Evolutionary conservation across 2,329 filamentous ascomycete species (phyloP), one percentile per base, ranked within the genome.

Genomic region (Aspergillus sp.): DNA sequence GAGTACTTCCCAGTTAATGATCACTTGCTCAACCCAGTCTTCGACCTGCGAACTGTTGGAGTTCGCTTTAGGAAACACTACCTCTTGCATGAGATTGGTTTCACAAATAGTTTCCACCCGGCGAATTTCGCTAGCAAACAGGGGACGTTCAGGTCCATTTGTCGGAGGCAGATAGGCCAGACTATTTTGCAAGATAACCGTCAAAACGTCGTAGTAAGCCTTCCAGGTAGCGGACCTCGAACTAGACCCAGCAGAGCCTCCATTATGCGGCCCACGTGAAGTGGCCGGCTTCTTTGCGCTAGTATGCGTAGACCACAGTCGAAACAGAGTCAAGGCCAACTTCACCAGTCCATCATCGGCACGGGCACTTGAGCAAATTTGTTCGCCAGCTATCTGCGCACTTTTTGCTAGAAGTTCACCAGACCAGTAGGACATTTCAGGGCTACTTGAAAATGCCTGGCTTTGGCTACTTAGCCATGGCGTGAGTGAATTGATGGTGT

Each of bases 1-100:
- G 5, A 96, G 68, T 32, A 93, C 74, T 43, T 79, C 74, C 93
- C 93, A 98, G 63, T 97, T 97, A 53, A 74, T 76, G 61, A 94
- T 83, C 7, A 88, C 85, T 45, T 84, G 78, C 52, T 86, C 79
- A 19, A 89, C 82, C 76, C 93, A 97, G 6, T 74, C 72, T 63
- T 97, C 91, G 2, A 97, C 80, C 60, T 91, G 86, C 40, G 78
- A 73, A 48, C 90, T 88, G 44, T 80, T 76, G 58, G 93, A 82
- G 38, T 86, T 84, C 0, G 93, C 90, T 56, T 82, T 85, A 0
- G 93, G 93, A 57, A 98, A 98, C 29, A 78, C 76, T 0, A 86
- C 86, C 62, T 94, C 88, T 47, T 78, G 78, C 3, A 96, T 74
- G 28, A 98, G 72, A 3, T 93, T 73, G 10, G 77, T 76, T 65